Evolutionary conservation across 1,284 basidiomycete species (phyloP).

Genomic region (Melampsora occidentalis): DNA sequence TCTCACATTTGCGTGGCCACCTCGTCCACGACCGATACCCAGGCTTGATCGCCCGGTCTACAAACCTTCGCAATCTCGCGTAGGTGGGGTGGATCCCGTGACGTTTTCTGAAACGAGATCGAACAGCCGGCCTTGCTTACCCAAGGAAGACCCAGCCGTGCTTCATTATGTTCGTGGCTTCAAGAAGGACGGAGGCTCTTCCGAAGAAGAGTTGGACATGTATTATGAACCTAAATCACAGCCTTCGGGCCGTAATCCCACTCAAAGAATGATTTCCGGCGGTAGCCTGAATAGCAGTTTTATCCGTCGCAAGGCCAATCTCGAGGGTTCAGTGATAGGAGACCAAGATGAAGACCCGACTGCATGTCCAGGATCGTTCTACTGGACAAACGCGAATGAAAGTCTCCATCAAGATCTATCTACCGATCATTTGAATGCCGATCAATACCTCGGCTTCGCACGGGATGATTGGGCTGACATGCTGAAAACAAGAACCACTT

Average conservation of each 20-base stretch:
- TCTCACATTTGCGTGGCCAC: slow-evolving; percentile 40
- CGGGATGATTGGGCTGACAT: slow-evolving; percentile 42
- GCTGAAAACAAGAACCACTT: slow-evolving; percentile 17
- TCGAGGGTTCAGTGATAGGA: background rate
- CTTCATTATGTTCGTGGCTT: slow-evolving; percentile 8
- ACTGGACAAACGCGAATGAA: slow-evolving; percentile 14
- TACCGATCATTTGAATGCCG: background rate
- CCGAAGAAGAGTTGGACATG: background rate
- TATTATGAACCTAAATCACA: background rate
- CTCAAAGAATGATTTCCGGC: background rate
- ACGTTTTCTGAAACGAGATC: slow-evolving; percentile 12
- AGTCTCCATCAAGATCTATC: background rate
- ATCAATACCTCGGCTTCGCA: slow-evolving; percentile 35
- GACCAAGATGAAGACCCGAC: slow-evolving; percentile 19
- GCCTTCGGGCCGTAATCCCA: background rate
- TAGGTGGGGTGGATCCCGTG: slow-evolving; percentile 16
- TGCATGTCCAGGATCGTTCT: slow-evolving; percentile 9
- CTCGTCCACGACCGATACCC: slow-evolving; percentile 28
- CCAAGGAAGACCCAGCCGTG: slow-evolving; percentile 6
- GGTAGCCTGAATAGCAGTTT: background rate
- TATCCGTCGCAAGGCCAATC: background rate
- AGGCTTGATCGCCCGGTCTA: slow-evolving; percentile 40
- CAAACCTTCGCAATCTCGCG: slow-evolving; percentile 21
- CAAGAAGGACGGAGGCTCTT: slow-evolving; percentile 6
- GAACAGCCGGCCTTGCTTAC: background rate